phyloP scores from a whole-genome alignment of 2,329 filamentous ascomycete genomes.

The Clarireedia paspali region DNA sequence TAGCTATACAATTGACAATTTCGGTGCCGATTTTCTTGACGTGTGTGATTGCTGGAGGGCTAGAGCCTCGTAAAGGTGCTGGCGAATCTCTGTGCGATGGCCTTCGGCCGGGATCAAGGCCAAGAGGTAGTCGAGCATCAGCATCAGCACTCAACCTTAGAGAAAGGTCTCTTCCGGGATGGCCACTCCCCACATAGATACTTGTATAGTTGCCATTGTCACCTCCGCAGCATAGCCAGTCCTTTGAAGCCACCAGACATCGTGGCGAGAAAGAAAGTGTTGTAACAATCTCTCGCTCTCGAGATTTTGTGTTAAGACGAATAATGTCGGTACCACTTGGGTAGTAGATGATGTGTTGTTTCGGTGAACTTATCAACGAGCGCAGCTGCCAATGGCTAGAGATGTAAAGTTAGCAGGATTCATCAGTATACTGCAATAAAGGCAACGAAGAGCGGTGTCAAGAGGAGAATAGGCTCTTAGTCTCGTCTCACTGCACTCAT shows the following conservation, averaged over 20 bases:
- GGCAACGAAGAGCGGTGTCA: background rate
- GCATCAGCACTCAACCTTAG: slow-evolving; percentile 35
- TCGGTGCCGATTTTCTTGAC: slow-evolving; percentile 49
- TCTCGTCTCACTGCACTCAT: too few relatives aligned
- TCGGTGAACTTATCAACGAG: slow-evolving; percentile 77
- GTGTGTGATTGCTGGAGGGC: slow-evolving; percentile 20
- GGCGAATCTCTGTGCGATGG: slow-evolving; percentile 10
- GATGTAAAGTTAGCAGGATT: slow-evolving; percentile 13
- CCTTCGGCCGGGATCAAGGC: slow-evolving; percentile 32
- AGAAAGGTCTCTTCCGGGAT: slow-evolving; percentile 1
- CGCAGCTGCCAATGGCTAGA: slow-evolving; percentile 79
- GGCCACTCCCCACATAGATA: slow-evolving; percentile 21
- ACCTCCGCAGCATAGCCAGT: slow-evolving; percentile 87
- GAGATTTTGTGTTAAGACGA: slow-evolving; percentile 59
- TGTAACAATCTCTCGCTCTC: slow-evolving; percentile 66
- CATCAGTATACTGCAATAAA: background rate
- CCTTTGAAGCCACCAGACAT: slow-evolving; percentile 78
- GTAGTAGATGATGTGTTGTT: slow-evolving; percentile 75
- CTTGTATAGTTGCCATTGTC: slow-evolving; percentile 72
- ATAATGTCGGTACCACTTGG: slow-evolving; percentile 68
- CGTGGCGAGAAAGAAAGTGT: slow-evolving; percentile 66
- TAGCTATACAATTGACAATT: slow-evolving; percentile 58
- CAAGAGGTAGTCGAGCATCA: slow-evolving; percentile 49
- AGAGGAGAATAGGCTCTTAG: too few relatives aligned
- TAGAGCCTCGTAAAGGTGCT: slow-evolving; percentile 13